phyloP scores from a whole-genome alignment of 495 filamentous ascomycete species.

The Penicillium arizonense region DNA sequence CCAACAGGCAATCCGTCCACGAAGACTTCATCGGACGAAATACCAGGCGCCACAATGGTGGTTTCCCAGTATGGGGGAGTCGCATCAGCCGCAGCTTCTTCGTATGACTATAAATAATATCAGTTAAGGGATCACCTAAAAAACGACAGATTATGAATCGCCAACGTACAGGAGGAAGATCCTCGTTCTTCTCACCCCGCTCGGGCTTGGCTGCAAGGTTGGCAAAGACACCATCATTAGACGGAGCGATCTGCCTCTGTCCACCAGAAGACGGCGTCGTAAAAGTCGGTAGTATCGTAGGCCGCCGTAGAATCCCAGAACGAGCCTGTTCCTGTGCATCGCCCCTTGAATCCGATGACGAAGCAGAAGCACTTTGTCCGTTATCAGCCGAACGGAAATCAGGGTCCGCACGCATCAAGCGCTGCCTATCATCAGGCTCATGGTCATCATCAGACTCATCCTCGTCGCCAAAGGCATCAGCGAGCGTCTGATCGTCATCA shows the following conservation, averaged over 20 bases:
- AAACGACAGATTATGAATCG: neutral
- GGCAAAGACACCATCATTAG: conserved; percentile 93
- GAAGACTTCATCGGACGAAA: conserved; percentile 86
- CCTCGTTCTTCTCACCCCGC: conserved; percentile 73
- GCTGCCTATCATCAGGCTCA: conserved; percentile 76
- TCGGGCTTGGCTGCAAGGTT: conserved; percentile 93
- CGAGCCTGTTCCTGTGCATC: conserved; percentile 22
- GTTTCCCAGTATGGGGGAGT: conserved; percentile 99
- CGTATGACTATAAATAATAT: conserved; percentile 70
- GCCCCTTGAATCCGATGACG: conserved; percentile 38
- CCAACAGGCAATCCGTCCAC: conserved; percentile 95
- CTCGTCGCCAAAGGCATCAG: conserved; percentile 81
- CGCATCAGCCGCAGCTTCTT: conserved; percentile 95
- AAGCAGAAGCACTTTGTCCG: conserved; percentile 22
- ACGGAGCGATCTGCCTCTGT: conserved; percentile 50
- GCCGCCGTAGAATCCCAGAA: conserved; percentile 40
- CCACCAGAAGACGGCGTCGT: conserved; percentile 32
- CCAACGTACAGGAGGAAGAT: conserved; percentile 83
- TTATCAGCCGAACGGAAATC: conserved; percentile 33
- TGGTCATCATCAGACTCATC: conserved; percentile 71
- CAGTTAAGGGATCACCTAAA: conserved; percentile 12
- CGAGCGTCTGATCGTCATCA: conserved; percentile 72
- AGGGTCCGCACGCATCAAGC: conserved; percentile 74
- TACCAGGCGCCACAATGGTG: conserved; percentile 89
- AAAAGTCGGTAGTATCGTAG: conserved; percentile 53